Percentiles rank a stretch among this genome's conserved stretches.
Evolutionary conservation across 306 rosid species (phyloP).

Genomic region (Arachis hypogaea): DNA sequence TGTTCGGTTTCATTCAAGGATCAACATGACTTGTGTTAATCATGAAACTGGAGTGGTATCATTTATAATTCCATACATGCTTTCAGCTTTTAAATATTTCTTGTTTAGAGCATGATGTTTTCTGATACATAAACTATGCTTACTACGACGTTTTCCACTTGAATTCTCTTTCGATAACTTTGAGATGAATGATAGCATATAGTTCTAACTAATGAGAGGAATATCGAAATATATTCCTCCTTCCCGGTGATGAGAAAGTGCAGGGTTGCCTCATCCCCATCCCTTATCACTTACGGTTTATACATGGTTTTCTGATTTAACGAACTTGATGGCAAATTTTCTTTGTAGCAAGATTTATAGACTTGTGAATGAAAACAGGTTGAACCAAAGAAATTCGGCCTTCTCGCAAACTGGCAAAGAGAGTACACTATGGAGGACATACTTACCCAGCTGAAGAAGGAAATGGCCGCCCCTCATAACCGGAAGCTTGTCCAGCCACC

Average conservation of each 20-base stretch:
- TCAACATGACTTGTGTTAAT: constrained; percentile 97
- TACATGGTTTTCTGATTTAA: background rate
- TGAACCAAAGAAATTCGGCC: constrained; percentile 91
- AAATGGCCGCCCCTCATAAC: constrained; percentile 94
- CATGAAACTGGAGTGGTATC: constrained; percentile 99
- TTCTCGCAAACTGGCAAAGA: constrained; percentile 95
- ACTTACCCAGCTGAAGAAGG: constrained; percentile 98
- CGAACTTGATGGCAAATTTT: background rate
- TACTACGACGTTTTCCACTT: background rate
- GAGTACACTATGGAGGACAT: constrained; percentile 99
- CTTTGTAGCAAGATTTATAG: constrained; percentile 20
- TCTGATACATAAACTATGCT: constrained; percentile 20
- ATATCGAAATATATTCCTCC: background rate
- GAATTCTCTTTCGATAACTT: constrained; percentile 1
- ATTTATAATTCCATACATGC: constrained; percentile 35
- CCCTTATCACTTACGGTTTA: background rate
- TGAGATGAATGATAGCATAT: constrained; percentile 10
- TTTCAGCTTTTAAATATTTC: constrained; percentile 24
- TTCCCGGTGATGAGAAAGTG: background rate
- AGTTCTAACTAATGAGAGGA: constrained; percentile 7
- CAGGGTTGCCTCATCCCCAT: constrained; percentile 8
- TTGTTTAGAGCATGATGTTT: constrained; percentile 7
- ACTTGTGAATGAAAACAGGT: constrained; percentile 60
- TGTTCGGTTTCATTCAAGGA: constrained; percentile 96
- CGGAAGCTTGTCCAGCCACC: constrained; percentile 99